phyloP scores from a whole-genome alignment of 768 basidiomycete genomes.

The Fistulinella prunicolor region DNA sequence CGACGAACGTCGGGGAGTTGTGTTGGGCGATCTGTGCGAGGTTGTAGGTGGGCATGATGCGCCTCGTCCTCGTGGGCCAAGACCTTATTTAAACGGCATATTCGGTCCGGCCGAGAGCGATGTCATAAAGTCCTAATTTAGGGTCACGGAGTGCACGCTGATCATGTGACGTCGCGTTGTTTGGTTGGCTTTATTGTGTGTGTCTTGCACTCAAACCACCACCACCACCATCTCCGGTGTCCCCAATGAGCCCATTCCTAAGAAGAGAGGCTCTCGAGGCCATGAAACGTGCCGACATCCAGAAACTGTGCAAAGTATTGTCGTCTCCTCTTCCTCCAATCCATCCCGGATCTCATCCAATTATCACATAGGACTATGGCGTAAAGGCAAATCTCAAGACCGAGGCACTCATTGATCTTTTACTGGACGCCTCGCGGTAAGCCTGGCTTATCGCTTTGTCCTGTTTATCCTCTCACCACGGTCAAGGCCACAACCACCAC shows the following conservation, averaged over 20 bases:
- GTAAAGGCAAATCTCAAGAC: conserved; percentile 82
- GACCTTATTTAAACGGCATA: neutral
- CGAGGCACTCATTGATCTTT: conserved; percentile 71
- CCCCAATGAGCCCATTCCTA: conserved; percentile 41
- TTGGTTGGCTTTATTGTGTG: conserved; percentile 42
- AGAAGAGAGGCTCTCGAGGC: conserved; percentile 47
- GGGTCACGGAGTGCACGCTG: conserved; percentile 5
- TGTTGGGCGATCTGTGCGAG: conserved; percentile 62
- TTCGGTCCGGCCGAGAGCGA: neutral
- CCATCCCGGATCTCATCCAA: conserved; percentile 13
- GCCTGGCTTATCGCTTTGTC: conserved; percentile 35
- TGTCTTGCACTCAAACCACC: conserved; percentile 48
- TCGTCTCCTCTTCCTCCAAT: conserved; percentile 12
- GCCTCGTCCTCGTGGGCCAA: neutral
- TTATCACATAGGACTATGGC: conserved; percentile 59
- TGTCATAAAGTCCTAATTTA: neutral
- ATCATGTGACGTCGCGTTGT: conserved; percentile 51
- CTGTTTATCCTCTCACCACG: conserved; percentile 34
- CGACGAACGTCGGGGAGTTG: conserved; percentile 47
- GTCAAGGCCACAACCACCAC: conserved; percentile 26
- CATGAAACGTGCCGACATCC: conserved; percentile 53
- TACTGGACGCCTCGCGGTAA: conserved; percentile 51
- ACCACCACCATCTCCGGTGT: conserved; percentile 13
- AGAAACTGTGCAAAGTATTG: conserved; percentile 60
- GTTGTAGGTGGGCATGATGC: conserved; percentile 37